Evolutionary conservation across 345 rosid genomes (phyloP), one percentile per base, ranked within the genome.

Genomic region (Populus euphratica): DNA sequence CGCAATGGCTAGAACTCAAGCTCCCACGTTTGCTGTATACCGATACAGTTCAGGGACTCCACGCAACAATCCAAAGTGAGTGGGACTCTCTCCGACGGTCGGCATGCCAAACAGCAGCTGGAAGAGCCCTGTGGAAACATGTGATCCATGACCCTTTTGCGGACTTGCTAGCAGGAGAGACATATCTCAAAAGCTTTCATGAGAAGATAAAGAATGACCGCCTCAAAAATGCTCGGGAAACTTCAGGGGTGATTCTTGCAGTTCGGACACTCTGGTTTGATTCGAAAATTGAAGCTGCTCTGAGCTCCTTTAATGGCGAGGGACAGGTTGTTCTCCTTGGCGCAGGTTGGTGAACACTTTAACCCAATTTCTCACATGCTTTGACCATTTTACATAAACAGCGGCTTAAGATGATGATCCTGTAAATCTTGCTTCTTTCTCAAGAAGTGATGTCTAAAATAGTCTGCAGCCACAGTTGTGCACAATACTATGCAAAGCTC

Each of bases 191-290:
- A 86, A 90, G 81, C 79, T 75, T 90, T 66, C 90, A 91, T 52
- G 90, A 87, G 79, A 91, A 91, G 92, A 95, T 95, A 39, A 86
- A 83, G 89, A 91, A 70, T 36, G 99, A 95, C 68, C 83, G 70
- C 41, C 85, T 77, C 64, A 90, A 84, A 74, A 93, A 94, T 82
- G 98, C 97, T 38, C 47, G 92, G 43, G 97, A 94, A 85, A 82
- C 87, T 74, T 91, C 98, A 0, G 95, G 98, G 31, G 95, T 93
- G 68, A 91, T 94, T 69, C 92, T 93, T 21, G 97, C 98, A 0
- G 89, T 94, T 68, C 85, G 97, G 82, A 93, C 95, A 14, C 93
- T 94, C 69, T 94, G 98, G 98, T 93, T 94, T 68, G 98, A 94
- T 75, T 83, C 97, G 6, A 90, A 85, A 79, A 82, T 93, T 29